Conservation (phyloP, 2,329 filamentous ascomycete genomes). For the Keithomyces neogunnii region DNA sequence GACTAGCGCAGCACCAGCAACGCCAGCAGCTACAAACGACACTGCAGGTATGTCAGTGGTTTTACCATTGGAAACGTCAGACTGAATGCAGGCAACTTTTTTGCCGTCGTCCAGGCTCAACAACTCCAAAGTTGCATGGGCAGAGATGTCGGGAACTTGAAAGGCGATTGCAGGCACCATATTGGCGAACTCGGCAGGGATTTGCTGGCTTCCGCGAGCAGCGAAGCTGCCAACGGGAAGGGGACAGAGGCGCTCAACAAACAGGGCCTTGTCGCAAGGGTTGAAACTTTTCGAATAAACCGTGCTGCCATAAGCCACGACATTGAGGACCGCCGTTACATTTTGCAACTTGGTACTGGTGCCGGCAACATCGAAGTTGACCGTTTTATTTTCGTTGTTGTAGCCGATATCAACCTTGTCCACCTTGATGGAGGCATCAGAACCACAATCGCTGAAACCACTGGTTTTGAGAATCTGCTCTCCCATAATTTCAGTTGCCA, state of each 20-base stretch:
- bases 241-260: conserved; percentile 71
- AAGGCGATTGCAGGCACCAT: conserved; percentile 87
- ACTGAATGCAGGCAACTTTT: conserved; percentile 74
- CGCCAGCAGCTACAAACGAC: conserved; percentile 72
- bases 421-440: conserved; percentile 52
- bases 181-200: conserved; percentile 62
- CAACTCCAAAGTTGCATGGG: conserved; percentile 71
- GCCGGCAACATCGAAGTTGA: conserved; percentile 78
- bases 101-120: conserved; percentile 48
- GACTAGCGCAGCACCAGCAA: conserved; percentile 75
- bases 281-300: conserved; percentile 77
- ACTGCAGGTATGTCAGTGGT: conserved; percentile 67
- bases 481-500: conserved; percentile 45
- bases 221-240: conserved; percentile 69
- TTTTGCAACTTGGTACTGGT: conserved; percentile 67
- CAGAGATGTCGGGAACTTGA: conserved; percentile 80
- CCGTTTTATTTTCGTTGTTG: conserved; percentile 61
- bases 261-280: conserved; percentile 63
- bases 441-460: conserved; percentile 66
- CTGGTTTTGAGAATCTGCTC: conserved; percentile 69
- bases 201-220: conserved; percentile 61
- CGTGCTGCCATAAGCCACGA: conserved; percentile 75
- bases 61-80: conserved; percentile 80
- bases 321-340: conserved; percentile 65
- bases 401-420: conserved; percentile 70